Conservation (phyloP, 768 basidiomycete genomes). For the Xerocomus potaroensis region DNA sequence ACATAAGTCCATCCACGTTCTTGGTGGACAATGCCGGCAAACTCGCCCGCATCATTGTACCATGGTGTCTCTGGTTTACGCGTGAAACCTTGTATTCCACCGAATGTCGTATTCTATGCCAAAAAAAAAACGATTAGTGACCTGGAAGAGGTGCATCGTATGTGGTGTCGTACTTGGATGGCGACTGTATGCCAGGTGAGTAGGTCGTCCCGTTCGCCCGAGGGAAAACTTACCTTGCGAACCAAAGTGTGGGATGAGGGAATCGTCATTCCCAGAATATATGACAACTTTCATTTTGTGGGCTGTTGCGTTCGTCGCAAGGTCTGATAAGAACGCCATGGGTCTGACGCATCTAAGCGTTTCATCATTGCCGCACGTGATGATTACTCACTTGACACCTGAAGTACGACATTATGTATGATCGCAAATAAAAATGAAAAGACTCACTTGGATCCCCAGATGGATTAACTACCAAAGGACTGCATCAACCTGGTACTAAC, state of each 20-base stretch:
- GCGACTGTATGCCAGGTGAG: constrained; percentile 36
- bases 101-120: constrained; percentile 71
- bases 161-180: constrained; percentile 41
- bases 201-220: not conserved
- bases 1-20: constrained; percentile 58
- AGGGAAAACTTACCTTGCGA: constrained; percentile 48
- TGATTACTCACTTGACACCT: constrained; percentile 34
- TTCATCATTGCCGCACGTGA: not conserved
- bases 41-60: constrained; percentile 50
- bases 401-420: not conserved
- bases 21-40: constrained; percentile 67
- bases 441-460: constrained; percentile 33
- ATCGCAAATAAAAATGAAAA: not conserved
- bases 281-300: constrained; percentile 47
- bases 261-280: constrained; percentile 67
- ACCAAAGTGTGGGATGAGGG: constrained; percentile 55
- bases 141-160: not conserved
- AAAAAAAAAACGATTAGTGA: not conserved
- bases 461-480: constrained; percentile 1
- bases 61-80: constrained; percentile 64
- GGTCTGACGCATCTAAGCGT: constrained; percentile 36
- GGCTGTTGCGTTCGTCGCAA: constrained; percentile 58
- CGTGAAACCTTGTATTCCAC: constrained; percentile 71
- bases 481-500: not conserved
- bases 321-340: constrained; percentile 58